Base-by-base conservation (phyloP, 73 alveolate species). In the Blepharisma japonicum region DNA sequence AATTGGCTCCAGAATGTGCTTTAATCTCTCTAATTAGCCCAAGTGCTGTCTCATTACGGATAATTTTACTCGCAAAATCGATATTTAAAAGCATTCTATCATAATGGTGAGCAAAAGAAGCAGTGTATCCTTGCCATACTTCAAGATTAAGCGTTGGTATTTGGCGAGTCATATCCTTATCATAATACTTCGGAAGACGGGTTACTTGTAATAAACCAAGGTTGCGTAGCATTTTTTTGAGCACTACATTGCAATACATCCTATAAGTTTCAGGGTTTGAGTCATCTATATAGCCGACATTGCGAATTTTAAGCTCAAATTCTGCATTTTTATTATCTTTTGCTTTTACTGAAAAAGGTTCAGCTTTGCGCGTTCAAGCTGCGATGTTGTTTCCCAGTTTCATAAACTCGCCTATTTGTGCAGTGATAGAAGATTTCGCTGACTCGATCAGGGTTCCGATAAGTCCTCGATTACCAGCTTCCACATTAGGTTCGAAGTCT, bases 51-150 rank as follows among this genome's bases (percentile, higher is more conserved):
- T 1, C 4, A 18, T 51, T 18, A 2, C 66, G n/a, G 4, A 51
- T 51, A 18, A 51, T 51, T 18, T 51, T 51, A 18, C 66, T 51
- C 21, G 66, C n/a, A 51, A 51, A 51, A 18, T 51, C 66, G 21
- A 51, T 11, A 51, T 51, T 51, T 4, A 51, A 51, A 11, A 51
- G 66, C 66, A 51, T 51, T 14, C 21, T 0, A 14, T 18, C 21
- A 51, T 14, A 18, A 51, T 51, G 66, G 4, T 51, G 66, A 1
- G 66, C n/a, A 51, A 51, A 51, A 51, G 66, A 14, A 1, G 66
- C 66, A 1, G 66, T 51, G 66, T 51, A 51, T 51, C 66, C 66
- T 51, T 18, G n/a, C 66, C 66, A 51, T 11, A 51, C 66, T 18
- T 51, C 66, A 51, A 51, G 66, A 0, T 4, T 4, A 51, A 14